These are phyloP conservation scores for Acacia acuminata DNA, from an alignment of 306 rosid species.

Conservation along the genomic window DNA sequence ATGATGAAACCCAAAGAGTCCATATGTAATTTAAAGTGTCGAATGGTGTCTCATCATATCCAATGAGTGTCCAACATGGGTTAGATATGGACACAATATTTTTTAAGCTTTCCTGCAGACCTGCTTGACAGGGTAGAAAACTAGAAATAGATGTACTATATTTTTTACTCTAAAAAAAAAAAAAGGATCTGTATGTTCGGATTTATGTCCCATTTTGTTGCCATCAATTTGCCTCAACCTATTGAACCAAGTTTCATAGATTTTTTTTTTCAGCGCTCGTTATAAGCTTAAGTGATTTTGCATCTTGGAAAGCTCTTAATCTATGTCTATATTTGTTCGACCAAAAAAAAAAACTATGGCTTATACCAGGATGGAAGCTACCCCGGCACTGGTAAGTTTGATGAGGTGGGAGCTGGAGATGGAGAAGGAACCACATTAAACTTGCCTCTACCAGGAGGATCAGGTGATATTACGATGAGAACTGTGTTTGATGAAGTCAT, in stretches of 20 bases:
- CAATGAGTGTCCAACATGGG: background rate
- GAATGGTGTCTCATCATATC: background rate
- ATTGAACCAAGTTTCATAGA: background rate
- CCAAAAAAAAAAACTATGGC: conserved; percentile 2
- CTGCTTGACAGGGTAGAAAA: background rate
- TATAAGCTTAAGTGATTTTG: conserved; percentile 5
- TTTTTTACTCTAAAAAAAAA: background rate
- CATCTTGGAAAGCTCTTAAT: background rate
- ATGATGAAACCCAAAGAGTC: background rate
- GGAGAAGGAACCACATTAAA: conserved; percentile 93
- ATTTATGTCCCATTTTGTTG: background rate
- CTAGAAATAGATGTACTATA: conserved; percentile 5
- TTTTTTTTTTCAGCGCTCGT: background rate
- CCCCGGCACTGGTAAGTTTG: conserved; percentile 93
- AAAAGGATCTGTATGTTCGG: background rate
- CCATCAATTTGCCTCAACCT: background rate
- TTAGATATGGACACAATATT: background rate
- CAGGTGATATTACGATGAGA: conserved; percentile 82
- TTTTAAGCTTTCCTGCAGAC: background rate
- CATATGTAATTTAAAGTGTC: background rate
- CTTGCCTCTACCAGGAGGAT: conserved; percentile 94
- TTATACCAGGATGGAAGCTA: conserved; percentile 94
- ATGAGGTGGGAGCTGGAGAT: conserved; percentile 74
- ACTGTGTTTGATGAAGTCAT: conserved; percentile 81
- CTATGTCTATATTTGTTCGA: background rate